These are phyloP conservation scores for Syzygium grande DNA, from an alignment of 345 rosid genomes.

Conservation along the genomic window DNA sequence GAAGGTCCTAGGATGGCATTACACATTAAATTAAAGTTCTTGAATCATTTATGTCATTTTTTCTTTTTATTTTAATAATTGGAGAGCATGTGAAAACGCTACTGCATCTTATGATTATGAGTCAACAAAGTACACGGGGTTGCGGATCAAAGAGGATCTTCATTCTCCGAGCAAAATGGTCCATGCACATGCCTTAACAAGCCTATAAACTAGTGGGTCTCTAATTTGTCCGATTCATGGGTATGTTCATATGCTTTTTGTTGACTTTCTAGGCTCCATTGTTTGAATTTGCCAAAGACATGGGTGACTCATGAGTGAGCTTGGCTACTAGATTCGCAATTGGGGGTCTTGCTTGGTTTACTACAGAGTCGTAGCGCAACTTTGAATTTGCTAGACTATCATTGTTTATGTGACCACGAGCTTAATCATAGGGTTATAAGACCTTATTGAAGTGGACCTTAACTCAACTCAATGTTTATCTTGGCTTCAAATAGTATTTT, in stretches of 20 bases:
- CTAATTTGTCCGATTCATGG: neutral
- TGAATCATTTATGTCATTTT: too few relatives aligned
- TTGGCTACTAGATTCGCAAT: neutral
- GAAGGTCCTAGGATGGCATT: too few relatives aligned
- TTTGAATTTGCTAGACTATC: neutral
- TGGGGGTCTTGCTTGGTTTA: neutral
- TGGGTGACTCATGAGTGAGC: neutral
- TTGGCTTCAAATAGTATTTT: neutral
- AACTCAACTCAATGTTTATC: neutral
- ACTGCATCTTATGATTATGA: neutral
- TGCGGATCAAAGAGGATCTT: neutral
- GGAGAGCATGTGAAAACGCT: neutral
- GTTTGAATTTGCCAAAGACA: neutral
- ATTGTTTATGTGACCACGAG: neutral
- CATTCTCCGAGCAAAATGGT: neutral
- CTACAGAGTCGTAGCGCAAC: neutral
- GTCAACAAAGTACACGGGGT: neutral
- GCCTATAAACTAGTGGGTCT: neutral
- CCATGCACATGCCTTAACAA: neutral
- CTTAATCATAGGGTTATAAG: neutral
- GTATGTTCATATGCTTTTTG: neutral
- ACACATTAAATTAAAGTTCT: too few relatives aligned
- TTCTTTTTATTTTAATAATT: too few relatives aligned
- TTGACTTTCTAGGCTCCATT: neutral
- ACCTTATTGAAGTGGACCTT: neutral